A percentile compares a stretch with the other conserved stretches of the same genome.
These are phyloP conservation scores for Trichocladium uniseriatum DNA, from an alignment of 495 filamentous ascomycete genomes.

Conservation along the genomic window DNA sequence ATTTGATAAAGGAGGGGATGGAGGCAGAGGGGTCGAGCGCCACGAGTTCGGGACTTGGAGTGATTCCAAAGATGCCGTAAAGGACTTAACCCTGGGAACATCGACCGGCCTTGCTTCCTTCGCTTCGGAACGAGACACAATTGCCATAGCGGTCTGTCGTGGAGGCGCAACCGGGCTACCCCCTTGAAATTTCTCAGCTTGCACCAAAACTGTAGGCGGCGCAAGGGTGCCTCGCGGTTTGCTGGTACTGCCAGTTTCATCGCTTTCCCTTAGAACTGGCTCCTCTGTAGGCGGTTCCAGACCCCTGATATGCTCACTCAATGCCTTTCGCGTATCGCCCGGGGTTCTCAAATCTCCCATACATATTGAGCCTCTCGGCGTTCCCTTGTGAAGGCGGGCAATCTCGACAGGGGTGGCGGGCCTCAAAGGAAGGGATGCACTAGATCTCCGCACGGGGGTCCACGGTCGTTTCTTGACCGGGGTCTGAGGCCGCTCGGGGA, in stretches of 20 bases:
- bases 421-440: slow-evolving; percentile 17
- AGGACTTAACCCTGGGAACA: slow-evolving; percentile 18
- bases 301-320: neutral
- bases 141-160: slow-evolving; percentile 23
- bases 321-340: neutral
- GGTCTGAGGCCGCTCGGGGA: slow-evolving; percentile 59
- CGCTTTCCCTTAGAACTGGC: neutral
- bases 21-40: slow-evolving; percentile 40
- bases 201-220: neutral
- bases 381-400: slow-evolving; percentile 11
- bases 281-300: neutral
- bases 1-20: slow-evolving; percentile 39
- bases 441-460: slow-evolving; percentile 48
- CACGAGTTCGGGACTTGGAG: slow-evolving; percentile 53
- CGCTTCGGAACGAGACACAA: slow-evolving; percentile 23
- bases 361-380: slow-evolving; percentile 9
- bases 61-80: slow-evolving; percentile 28
- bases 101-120: slow-evolving; percentile 3
- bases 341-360: slow-evolving; percentile 2
- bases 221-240: neutral
- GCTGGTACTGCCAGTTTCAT: neutral
- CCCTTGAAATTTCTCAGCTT: neutral
- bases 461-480: slow-evolving; percentile 61
- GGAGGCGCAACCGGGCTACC: neutral
- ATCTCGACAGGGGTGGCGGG: slow-evolving; percentile 21